Evolutionary conservation across 768 basidiomycete species (phyloP), one percentile per base, ranked within the genome.

Genomic region (Hypsizygus marmoreus): DNA sequence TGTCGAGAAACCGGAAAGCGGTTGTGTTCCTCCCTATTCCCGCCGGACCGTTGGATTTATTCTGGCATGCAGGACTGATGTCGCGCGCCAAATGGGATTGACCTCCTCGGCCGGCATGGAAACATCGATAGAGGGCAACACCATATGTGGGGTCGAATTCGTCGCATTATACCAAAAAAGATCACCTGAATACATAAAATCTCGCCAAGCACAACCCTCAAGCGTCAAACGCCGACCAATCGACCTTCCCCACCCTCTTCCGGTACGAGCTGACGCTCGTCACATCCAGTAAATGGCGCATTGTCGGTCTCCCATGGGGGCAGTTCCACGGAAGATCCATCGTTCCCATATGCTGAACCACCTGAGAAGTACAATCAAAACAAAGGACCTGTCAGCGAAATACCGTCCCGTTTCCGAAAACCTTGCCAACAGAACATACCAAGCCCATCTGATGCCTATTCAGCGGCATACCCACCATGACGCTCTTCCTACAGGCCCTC

Each of bases 401-500:
- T 13, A 30, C n/a, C n/a, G n/a, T n/a, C n/a, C n/a, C n/a, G n/a
- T n/a, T n/a, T n/a, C n/a, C n/a, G 36, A 24, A 33, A 24, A 4
- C 39, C 22, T n/a, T 14, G 6, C 24, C 13, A 20, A 42, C 30
- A 24, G 7, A 17, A 69, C 80, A 62, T 56, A 91, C 87, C 49
- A 72, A 59, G 14, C 73, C 78, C 95, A 99, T 98, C 59, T 90
- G 91, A 12, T 71, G 64, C 48, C 66, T 72, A 28, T 77, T 92
- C 49, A 98, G 72, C 9, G 93, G 75, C 71, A 81, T 90, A 3
- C 97, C 95, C 33, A 97, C 76, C 97, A 98, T 99, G 31, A 97
- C 85, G 64, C 94, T 97, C 71, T 90, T 94, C 52, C 95, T 66
- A 66, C 97, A 99, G 0, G 97, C 97, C 26, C 95, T 80, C 79